Evolutionary conservation across 179 eudicot species (phyloP).

Genomic region (Silene vulgaris): DNA sequence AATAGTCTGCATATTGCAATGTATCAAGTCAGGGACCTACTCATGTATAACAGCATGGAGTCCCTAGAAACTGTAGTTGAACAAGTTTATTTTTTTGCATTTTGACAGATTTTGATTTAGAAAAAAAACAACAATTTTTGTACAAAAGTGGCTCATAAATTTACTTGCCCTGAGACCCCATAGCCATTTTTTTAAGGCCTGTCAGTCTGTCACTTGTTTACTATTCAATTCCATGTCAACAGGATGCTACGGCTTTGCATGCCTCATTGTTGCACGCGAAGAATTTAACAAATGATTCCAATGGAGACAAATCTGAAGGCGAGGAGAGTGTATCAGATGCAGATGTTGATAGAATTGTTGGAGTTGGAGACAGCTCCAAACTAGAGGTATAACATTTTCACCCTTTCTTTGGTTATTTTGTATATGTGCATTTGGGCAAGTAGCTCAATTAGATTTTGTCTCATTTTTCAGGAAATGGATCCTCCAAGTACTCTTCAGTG

Average conservation of each 20-base stretch:
- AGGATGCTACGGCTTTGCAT: conserved; percentile 51
- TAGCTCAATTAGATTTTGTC: conserved; percentile 6
- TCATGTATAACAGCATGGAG: background rate
- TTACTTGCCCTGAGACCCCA: too few relatives aligned
- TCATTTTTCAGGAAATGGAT: conserved; percentile 72
- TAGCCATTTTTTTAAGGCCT: background rate
- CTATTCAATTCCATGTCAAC: conserved; percentile 29
- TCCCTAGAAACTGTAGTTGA: background rate
- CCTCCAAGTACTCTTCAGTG: conserved; percentile 81
- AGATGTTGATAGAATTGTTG: conserved; percentile 86
- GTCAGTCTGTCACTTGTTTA: conserved; percentile 10
- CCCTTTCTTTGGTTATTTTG: background rate
- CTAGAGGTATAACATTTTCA: conserved; percentile 52
- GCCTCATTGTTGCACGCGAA: conserved; percentile 42
- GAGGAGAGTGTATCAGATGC: conserved; percentile 79
- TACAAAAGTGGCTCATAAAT: too few relatives aligned
- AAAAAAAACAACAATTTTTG: too few relatives aligned
- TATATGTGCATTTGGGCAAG: background rate
- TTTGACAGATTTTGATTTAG: background rate
- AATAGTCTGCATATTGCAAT: background rate
- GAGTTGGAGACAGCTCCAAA: conserved; percentile 65
- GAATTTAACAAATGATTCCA: conserved; percentile 33
- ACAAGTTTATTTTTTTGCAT: too few relatives aligned
- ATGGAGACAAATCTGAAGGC: conserved; percentile 49
- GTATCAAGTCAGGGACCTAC: background rate